Conservation (phyloP, 1,284 basidiomycete species). For the Leccinum olivaceoglutinosum region DNA sequence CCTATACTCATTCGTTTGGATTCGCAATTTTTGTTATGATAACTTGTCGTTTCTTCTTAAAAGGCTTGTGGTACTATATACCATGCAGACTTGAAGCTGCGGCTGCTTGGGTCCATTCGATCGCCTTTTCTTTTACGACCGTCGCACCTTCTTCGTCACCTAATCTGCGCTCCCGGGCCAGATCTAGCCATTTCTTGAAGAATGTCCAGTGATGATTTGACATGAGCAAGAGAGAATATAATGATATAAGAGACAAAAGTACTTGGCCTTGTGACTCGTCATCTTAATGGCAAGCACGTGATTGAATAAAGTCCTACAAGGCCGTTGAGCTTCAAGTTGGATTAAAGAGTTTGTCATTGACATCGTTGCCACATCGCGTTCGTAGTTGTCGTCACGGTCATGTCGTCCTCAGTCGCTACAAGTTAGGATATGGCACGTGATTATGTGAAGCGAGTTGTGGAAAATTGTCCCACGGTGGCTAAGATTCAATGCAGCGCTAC, state of each 20-base stretch:
- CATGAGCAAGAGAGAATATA: conserved; percentile 6
- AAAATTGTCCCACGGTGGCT: too few relatives aligned
- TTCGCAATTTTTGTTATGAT: conserved; percentile 39
- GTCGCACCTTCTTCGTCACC: conserved; percentile 85
- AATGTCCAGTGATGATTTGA: conserved; percentile 51
- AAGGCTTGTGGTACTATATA: conserved; percentile 17
- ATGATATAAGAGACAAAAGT: conserved; percentile 22
- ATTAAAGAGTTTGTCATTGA: too few relatives aligned
- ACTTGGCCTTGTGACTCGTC: conserved; percentile 94
- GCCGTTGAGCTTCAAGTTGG: conserved; percentile 7
- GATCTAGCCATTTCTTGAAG: conserved; percentile 96
- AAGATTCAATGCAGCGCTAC: too few relatives aligned
- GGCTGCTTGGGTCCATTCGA: conserved; percentile 78
- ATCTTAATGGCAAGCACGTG: conserved; percentile 81
- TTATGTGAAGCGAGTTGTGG: too few relatives aligned
- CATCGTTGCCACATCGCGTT: too few relatives aligned
- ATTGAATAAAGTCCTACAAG: conserved; percentile 72
- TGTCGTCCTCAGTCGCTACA: too few relatives aligned
- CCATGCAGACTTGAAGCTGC: conserved; percentile 30
- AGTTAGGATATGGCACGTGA: too few relatives aligned
- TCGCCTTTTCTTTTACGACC: conserved; percentile 80
- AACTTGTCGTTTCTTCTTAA: conserved; percentile 29
- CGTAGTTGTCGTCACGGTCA: too few relatives aligned
- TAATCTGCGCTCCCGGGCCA: conserved; percentile 66
- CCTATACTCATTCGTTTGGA: conserved; percentile 48